Conservation (phyloP, 129 eudicot genomes). For the Flaveria bidentis region DNA sequence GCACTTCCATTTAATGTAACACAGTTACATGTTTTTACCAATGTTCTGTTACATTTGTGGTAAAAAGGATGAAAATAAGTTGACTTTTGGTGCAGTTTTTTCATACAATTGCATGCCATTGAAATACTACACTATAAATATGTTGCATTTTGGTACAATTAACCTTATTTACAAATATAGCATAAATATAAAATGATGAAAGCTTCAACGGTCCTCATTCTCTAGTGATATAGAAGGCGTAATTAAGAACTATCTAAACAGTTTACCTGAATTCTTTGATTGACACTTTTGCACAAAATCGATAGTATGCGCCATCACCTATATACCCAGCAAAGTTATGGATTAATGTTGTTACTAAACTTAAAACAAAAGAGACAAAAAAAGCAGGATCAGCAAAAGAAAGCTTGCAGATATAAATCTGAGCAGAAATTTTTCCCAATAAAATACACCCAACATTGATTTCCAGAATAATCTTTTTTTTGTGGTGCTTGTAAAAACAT, state of each 20-base stretch:
- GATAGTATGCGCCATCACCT: conserved; percentile 51
- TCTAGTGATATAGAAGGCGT: not conserved
- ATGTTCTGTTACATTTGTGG: not conserved
- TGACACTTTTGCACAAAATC: conserved; percentile 41
- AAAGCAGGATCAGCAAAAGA: not conserved
- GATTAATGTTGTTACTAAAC: conserved; percentile 15
- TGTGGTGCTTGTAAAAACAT: conserved; percentile 14
- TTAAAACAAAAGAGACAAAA: not conserved
- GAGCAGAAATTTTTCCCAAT: not conserved
- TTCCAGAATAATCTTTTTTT: conserved; percentile 2
- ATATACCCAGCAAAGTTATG: conserved; percentile 9
- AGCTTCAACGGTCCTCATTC: conserved; percentile 1
- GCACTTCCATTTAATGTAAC: not conserved
- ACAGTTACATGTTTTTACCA: not conserved
- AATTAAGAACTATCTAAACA: conserved; percentile 3
- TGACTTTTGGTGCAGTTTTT: not conserved
- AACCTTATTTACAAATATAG: conserved; percentile 1
- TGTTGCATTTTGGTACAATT: not conserved
- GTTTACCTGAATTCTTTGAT: conserved; percentile 39
- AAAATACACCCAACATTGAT: not conserved
- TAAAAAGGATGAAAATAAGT: not conserved
- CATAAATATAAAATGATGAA: not conserved
- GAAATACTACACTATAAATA: not conserved
- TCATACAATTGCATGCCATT: not conserved
- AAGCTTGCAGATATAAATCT: not conserved